Conservation (phyloP, 192 early-diverging fungal species). For the Coemansia aciculifera region DNA sequence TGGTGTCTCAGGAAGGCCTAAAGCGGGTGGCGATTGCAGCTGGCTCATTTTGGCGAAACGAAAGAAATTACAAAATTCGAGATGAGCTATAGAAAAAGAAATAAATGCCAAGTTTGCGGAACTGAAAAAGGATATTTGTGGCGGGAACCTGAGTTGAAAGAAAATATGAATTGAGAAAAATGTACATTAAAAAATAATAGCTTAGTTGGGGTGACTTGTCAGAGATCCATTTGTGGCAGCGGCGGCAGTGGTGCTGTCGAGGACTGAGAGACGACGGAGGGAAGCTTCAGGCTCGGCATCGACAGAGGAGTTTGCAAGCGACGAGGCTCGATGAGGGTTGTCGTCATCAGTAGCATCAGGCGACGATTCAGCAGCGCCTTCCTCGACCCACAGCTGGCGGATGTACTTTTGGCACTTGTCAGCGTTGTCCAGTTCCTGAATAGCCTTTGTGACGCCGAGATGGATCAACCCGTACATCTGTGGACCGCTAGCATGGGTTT, state of each 20-base stretch:
- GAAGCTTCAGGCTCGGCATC: neutral
- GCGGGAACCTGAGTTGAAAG: neutral
- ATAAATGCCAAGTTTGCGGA: neutral
- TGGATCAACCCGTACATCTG: slow-evolving; percentile 70
- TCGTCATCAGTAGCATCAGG: slow-evolving; percentile 11
- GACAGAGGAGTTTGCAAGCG: neutral
- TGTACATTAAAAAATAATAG: slow-evolving; percentile 1
- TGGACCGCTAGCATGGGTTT: slow-evolving; percentile 72
- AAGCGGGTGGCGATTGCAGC: neutral
- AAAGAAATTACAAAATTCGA: neutral
- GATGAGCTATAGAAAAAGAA: neutral
- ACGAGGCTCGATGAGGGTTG: neutral
- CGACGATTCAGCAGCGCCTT: neutral
- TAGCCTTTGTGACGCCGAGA: slow-evolving; percentile 69
- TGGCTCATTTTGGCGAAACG: slow-evolving; percentile 3
- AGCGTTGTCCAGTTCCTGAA: slow-evolving; percentile 61
- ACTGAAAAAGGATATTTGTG: neutral
- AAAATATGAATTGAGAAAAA: slow-evolving; percentile 3
- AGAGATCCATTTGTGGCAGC: neutral
- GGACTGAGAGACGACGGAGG: slow-evolving; percentile 6
- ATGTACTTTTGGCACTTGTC: slow-evolving; percentile 45
- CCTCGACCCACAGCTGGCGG: slow-evolving; percentile 46
- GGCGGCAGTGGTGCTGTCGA: neutral
- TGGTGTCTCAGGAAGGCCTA: neutral
- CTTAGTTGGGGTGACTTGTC: neutral